Evolutionary conservation across 2,329 filamentous ascomycete genomes (phyloP).

Genomic region (Colletotrichum nymphaeae): DNA sequence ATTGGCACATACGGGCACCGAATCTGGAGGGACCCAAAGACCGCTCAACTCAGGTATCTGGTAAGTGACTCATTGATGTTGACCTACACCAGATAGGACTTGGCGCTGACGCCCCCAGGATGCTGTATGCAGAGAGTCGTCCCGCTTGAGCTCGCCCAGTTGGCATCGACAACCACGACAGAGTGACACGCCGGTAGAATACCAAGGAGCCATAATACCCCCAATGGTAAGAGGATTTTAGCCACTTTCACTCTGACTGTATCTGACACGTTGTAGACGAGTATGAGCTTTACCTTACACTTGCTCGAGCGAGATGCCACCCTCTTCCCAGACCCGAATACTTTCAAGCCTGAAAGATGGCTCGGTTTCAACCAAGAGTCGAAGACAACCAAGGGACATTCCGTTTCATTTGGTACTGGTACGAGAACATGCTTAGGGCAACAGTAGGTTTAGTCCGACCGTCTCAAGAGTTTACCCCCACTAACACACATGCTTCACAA

Average conservation of each 20-base stretch:
- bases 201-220: slow-evolving; percentile 19
- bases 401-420: slow-evolving; percentile 34
- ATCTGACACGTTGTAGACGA: slow-evolving; percentile 13
- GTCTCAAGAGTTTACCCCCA: background rate
- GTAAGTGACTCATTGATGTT: background rate
- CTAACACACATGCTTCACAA: background rate
- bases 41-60: slow-evolving; percentile 27
- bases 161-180: slow-evolving; percentile 38
- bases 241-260: too few relatives aligned
- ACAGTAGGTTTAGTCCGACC: slow-evolving; percentile 10
- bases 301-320: slow-evolving; percentile 32
- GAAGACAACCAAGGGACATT: background rate
- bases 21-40: slow-evolving; percentile 30
- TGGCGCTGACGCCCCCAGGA: slow-evolving; percentile 18
- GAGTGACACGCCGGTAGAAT: slow-evolving; percentile 3
- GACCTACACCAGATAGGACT: too few relatives aligned
- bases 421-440: slow-evolving; percentile 37
- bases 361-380: slow-evolving; percentile 15
- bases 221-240: slow-evolving; percentile 4
- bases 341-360: slow-evolving; percentile 36
- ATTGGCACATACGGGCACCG: slow-evolving; percentile 21
- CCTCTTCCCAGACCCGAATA: slow-evolving; percentile 25
- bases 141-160: slow-evolving; percentile 32
- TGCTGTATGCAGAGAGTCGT: slow-evolving; percentile 36
- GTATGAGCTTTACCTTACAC: slow-evolving; percentile 34